Evolutionary conservation across 2,329 filamentous ascomycete genomes (phyloP).

Genomic region (Epichloe amarillans): DNA sequence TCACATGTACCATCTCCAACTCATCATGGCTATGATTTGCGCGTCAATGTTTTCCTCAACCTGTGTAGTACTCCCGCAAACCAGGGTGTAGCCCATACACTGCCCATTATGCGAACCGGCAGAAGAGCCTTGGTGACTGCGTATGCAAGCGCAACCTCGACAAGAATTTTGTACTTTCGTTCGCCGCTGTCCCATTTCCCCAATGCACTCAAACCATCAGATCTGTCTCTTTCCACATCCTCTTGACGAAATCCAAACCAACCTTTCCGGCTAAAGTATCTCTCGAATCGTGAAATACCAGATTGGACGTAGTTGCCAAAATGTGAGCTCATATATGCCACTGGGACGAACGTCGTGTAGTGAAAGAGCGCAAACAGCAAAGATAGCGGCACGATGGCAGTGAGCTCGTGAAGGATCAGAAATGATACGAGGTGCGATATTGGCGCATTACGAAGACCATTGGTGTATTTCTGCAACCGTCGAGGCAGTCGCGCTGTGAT

Average conservation of each 20-base stretch:
- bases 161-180: slow-evolving; percentile 40
- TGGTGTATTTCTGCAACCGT: slow-evolving; percentile 56
- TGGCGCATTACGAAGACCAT: slow-evolving; percentile 60
- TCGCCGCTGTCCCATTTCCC: slow-evolving; percentile 26
- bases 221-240: slow-evolving; percentile 8
- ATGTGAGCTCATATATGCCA: slow-evolving; percentile 34
- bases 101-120: slow-evolving; percentile 61
- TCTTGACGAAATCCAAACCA: slow-evolving; percentile 56
- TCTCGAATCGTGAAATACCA: slow-evolving; percentile 61
- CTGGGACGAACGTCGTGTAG: slow-evolving; percentile 61
- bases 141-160: slow-evolving; percentile 76
- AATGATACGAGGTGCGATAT: slow-evolving; percentile 76
- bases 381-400: slow-evolving; percentile 68
- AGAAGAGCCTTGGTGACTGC: slow-evolving; percentile 78
- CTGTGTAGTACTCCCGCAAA: slow-evolving; percentile 58
- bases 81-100: slow-evolving; percentile 85
- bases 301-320: slow-evolving; percentile 40
- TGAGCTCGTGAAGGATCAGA: slow-evolving; percentile 81
- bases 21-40: slow-evolving; percentile 11
- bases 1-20: background rate
- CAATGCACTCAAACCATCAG: slow-evolving; percentile 16
- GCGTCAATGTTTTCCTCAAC: slow-evolving; percentile 17
- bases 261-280: slow-evolving; percentile 63
- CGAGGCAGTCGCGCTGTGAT: slow-evolving; percentile 45
- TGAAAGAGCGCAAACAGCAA: slow-evolving; percentile 68